Percentiles rank a stretch among this genome's conserved stretches.
Conservation (phyloP, 257 asterid species). For the Hygrophila difformis region DNA sequence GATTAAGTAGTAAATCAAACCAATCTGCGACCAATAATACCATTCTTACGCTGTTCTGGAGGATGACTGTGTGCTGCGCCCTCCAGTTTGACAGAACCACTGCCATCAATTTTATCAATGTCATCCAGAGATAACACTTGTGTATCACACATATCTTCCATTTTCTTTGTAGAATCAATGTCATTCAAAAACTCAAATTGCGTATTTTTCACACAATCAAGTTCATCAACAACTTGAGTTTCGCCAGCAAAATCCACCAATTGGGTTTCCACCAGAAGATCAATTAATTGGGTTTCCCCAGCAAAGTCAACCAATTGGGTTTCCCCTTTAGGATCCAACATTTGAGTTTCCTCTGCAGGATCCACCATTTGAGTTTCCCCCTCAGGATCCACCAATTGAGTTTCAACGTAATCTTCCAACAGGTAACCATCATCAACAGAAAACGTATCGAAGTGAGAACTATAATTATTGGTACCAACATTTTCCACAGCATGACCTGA, state of each 20-base stretch:
- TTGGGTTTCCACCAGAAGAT: constrained; percentile 22
- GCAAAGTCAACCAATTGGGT: constrained; percentile 23
- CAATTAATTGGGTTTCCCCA: constrained; percentile 15
- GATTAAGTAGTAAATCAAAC: too few species aligned
- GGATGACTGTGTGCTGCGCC: constrained; percentile 2
- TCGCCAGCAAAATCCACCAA: constrained; percentile 27
- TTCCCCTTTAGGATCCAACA: constrained; percentile 18
- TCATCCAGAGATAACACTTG: constrained; percentile 37
- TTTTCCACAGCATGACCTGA: too few species aligned
- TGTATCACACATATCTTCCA: constrained; percentile 38
- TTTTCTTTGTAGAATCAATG: constrained; percentile 22
- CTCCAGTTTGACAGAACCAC: constrained; percentile 18
- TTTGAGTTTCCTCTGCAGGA: constrained; percentile 37
- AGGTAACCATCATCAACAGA: too few species aligned
- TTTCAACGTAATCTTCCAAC: too few species aligned
- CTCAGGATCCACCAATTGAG: constrained; percentile 23
- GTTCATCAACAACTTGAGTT: constrained; percentile 57
- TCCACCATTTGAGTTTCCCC: constrained; percentile 25
- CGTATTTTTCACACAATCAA: constrained; percentile 23
- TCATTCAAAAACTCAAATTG: constrained; percentile 26
- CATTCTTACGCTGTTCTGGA: constrained; percentile 21
- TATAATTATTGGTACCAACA: too few species aligned
- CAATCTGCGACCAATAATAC: too few species aligned
- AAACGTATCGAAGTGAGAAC: too few species aligned
- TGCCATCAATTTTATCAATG: constrained; percentile 15